phyloP scores from a whole-genome alignment of 257 asterid species.

The Lycium ferocissimum region DNA sequence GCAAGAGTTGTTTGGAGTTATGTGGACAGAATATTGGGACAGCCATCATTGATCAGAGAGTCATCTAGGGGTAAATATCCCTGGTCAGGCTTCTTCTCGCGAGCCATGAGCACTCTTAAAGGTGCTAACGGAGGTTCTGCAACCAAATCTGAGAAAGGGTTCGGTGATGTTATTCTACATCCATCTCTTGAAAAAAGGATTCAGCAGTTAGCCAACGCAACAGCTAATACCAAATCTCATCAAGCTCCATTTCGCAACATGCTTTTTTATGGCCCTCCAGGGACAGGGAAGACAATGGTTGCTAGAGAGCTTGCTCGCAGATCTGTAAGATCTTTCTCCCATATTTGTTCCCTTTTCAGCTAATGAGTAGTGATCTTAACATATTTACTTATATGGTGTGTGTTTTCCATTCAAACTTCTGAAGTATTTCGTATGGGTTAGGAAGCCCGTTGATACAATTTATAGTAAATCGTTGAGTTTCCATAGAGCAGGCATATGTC shows the following conservation, averaged over 20 bases:
- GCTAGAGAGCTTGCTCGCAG: slow-evolving; percentile 96
- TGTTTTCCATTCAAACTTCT: slow-evolving; percentile 2
- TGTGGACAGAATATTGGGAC: slow-evolving; percentile 94
- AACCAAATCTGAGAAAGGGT: slow-evolving; percentile 57
- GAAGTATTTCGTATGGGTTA: not conserved
- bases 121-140: slow-evolving; percentile 54
- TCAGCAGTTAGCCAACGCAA: slow-evolving; percentile 79
- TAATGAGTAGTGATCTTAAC: not conserved
- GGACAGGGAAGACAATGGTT: slow-evolving; percentile 99
- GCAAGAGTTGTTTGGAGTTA: slow-evolving; percentile 95
- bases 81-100: slow-evolving; percentile 85
- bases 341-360: not conserved
- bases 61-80: slow-evolving; percentile 96
- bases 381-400: not conserved
- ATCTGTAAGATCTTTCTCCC: slow-evolving; percentile 62
- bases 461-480: not conserved
- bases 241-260: slow-evolving; percentile 95
- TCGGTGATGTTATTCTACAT: slow-evolving; percentile 84
- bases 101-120: slow-evolving; percentile 52
- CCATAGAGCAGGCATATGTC: not conserved
- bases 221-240: slow-evolving; percentile 86
- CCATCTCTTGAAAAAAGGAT: slow-evolving; percentile 86
- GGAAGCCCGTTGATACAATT: slow-evolving; percentile 13
- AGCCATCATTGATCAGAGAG: slow-evolving; percentile 93
- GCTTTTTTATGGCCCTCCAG: slow-evolving; percentile 98